Base-by-base conservation (phyloP, 1,284 basidiomycete genomes). In the Apiotrichum montevideense region DNA sequence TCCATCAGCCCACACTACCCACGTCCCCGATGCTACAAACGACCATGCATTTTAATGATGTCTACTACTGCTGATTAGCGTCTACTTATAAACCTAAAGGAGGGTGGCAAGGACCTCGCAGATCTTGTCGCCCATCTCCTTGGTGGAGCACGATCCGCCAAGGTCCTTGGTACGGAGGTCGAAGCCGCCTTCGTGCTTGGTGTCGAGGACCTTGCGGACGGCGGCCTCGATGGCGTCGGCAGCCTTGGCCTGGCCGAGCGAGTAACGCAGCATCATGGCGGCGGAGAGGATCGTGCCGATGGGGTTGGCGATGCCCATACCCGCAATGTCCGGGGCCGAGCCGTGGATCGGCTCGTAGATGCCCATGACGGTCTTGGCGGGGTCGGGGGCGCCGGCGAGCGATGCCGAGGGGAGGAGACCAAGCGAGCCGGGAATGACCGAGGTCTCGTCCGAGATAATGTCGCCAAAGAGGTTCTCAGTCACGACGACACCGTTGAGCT, bases 391-490 rank as follows among this genome's bases (percentile, higher is more conserved):
- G 45, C 41, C 41, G 5, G 92, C 89, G 11, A 97, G 83, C 33
- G 52, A 54, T 6, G 95, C 95, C 9, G 95, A 98, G 15, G 96
- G 95, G 11, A 98, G 82, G 29, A 99, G 83, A 56, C 96, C 96
- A 6, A 98, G 85, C 35, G 96, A 96, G 32, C 96, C 96, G 33
- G 95, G 96, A 69, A 98, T 98, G 63, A 98, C 92, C 65, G 93
- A 97, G 14, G 87, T 86, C 78, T 98, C 92, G 75, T 98, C 94
- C 10, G 92, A 95, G 54, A 97, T 83, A 70, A 97, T 96, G 77
- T 97, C 94, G 55, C 93, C 93, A 66, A 97, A 96, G 73, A 97
- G 78, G 77, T 97, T 97, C 79, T 96, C 93, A 1, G 93, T 42
- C 55, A 97, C 78, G 60, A 96, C 82, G 51, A 99, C 87, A 63